Evolutionary conservation across 352 stramenopile genomes (phyloP).

Genomic region (Pythium aristosporum): DNA sequence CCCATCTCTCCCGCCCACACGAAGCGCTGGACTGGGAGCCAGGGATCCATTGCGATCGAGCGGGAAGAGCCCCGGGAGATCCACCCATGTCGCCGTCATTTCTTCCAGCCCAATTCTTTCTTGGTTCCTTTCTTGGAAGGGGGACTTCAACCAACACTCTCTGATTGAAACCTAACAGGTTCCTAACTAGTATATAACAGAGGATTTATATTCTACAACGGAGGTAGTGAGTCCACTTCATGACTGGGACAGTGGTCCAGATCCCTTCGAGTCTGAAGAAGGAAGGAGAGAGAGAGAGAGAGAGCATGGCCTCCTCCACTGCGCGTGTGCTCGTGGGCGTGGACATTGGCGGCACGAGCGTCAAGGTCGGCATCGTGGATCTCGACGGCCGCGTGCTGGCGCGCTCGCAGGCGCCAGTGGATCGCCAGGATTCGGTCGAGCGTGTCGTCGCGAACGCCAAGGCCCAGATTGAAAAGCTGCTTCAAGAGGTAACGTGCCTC

Average conservation of each 20-base stretch:
- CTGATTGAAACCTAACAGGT: slow-evolving; percentile 11
- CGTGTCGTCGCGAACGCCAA: slow-evolving; percentile 55
- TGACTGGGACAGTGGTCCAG: background rate
- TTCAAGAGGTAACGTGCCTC: slow-evolving; percentile 35
- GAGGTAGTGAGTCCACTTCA: background rate
- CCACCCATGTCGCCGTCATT: slow-evolving; percentile 13
- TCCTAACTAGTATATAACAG: slow-evolving; percentile 12
- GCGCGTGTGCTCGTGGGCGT: slow-evolving; percentile 48
- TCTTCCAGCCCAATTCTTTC: background rate
- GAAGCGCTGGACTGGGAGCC: background rate
- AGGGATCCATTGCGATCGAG: background rate
- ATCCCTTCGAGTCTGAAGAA: slow-evolving; percentile 7
- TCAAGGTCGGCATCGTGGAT: slow-evolving; percentile 72
- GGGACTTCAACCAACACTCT: slow-evolving; percentile 21
- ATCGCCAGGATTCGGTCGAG: slow-evolving; percentile 39
- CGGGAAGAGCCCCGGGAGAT: slow-evolving; percentile 17
- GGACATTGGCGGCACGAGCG: slow-evolving; percentile 71
- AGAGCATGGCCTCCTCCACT: background rate
- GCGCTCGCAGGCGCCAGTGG: slow-evolving; percentile 46
- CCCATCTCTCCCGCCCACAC: background rate
- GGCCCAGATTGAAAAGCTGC: slow-evolving; percentile 37
- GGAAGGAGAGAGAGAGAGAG: background rate
- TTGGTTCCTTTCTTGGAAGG: background rate
- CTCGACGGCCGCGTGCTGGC: slow-evolving; percentile 44
- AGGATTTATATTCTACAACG: background rate